Percentiles rank a stretch among this genome's conserved stretches.
phyloP scores from a whole-genome alignment of 306 rosid species.

The Corylus heterophylla region DNA sequence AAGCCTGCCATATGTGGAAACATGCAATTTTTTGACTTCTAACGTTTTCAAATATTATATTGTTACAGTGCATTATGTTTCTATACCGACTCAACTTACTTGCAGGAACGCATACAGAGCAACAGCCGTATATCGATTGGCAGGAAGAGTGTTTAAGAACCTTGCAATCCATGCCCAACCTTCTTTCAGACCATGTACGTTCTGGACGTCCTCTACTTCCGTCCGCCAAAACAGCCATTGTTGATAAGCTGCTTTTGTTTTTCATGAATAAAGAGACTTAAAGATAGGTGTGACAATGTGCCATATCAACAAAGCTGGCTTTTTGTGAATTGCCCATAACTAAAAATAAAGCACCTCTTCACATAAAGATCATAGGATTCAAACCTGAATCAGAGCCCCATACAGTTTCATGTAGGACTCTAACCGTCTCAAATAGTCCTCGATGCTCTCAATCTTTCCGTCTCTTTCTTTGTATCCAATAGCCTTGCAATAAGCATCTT shows the following conservation, averaged over 20 bases:
- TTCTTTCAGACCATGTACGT: conserved; percentile 71
- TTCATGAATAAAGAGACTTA: neutral
- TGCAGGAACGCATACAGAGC: conserved; percentile 74
- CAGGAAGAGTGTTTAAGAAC: conserved; percentile 71
- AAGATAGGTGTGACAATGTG: neutral
- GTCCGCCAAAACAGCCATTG: conserved; percentile 51
- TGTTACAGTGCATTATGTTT: neutral
- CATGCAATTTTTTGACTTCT: conserved; percentile 1
- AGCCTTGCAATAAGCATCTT: conserved; percentile 63
- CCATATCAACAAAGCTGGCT: neutral
- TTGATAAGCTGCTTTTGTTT: conserved; percentile 13
- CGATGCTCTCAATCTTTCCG: conserved; percentile 64
- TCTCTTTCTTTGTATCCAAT: conserved; percentile 67
- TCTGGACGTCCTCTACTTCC: conserved; percentile 50
- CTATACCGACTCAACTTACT: conserved; percentile 53
- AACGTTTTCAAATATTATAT: neutral
- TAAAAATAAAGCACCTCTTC: neutral
- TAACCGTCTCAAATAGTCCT: conserved; percentile 63
- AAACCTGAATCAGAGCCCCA: conserved; percentile 87
- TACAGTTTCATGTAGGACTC: conserved; percentile 72
- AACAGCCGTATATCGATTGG: conserved; percentile 69
- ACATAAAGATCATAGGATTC: conserved; percentile 15
- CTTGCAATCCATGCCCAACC: conserved; percentile 98
- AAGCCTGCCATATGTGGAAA: conserved; percentile 62
- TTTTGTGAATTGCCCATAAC: neutral